Percentiles rank a stretch among this genome's conserved stretches.
These are phyloP conservation scores for Phoenix roebelenii DNA, from an alignment of 176 grass and related monocot species.

Conservation along the genomic window DNA sequence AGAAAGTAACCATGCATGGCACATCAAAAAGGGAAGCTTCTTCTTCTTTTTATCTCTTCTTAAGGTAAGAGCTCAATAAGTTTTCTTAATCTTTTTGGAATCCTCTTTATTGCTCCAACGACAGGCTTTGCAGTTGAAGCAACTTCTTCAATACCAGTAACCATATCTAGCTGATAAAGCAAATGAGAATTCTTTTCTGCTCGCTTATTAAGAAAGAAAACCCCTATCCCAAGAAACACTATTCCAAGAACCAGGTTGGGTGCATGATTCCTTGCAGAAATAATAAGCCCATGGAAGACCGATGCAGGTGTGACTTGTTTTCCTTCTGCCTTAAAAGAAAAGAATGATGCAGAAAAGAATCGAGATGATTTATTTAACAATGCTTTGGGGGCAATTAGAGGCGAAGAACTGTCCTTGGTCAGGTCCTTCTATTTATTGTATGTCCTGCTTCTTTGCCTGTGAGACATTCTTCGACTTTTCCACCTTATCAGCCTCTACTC, in stretches of 20 bases:
- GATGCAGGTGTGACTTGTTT: constrained; percentile 57
- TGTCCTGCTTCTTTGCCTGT: constrained; percentile 71
- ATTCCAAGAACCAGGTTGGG: constrained; percentile 62
- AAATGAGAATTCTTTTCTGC: constrained; percentile 65
- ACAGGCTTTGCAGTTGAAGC: constrained; percentile 61
- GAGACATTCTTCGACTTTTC: constrained; percentile 49
- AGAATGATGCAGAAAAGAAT: constrained; percentile 93
- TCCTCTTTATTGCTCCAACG: constrained; percentile 50
- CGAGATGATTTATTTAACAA: constrained; percentile 72
- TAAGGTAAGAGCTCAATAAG: constrained; percentile 75
- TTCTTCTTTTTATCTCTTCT: constrained; percentile 93
- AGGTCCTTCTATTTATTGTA: constrained; percentile 43
- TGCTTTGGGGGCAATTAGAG: constrained; percentile 45
- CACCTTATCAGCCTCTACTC: constrained; percentile 38
- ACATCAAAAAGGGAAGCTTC: constrained; percentile 90
- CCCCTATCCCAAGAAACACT: constrained; percentile 69
- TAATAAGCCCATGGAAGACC: constrained; percentile 53
- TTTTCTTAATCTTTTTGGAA: constrained; percentile 71
- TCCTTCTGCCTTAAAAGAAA: constrained; percentile 77
- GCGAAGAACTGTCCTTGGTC: constrained; percentile 24
- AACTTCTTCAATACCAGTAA: constrained; percentile 63
- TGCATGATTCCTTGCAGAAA: constrained; percentile 42
- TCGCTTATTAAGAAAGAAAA: constrained; percentile 54
- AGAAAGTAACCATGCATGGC: constrained; percentile 84
- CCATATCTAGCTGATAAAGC: constrained; percentile 55